Base-by-base conservation (phyloP, 257 asterid species). In the Paraleonurus japonicus region DNA sequence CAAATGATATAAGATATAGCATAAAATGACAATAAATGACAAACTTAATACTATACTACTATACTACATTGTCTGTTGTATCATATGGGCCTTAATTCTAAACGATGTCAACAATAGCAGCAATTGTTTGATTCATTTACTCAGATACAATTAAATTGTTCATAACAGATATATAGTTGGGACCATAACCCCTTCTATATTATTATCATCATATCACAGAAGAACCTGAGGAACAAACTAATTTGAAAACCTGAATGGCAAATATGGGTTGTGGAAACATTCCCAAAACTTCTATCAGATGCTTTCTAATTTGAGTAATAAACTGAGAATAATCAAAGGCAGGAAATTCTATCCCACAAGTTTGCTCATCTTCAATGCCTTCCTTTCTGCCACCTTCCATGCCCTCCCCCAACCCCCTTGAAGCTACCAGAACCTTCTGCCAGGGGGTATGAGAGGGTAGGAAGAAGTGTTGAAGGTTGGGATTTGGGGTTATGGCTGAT, bases 1-100 rank as follows among this genome's bases (percentile, higher is more conserved):
- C 24, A 19, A 57, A 68, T 11, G 28, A 62, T 55, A 73, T 75
- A 67, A 72, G 75, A 61, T 65, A 43, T 59, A 26, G 64, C 26
- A 20, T 39, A 61, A 70, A 26, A 3, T 3, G 39, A 45, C 4
- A 58, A 11, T 37, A 61, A 58, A 41, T 45, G 35, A 64, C 26
- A 63, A 71, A 7, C 33, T 17, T 23, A 30, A 57, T 59, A 30
- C 16, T 28, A 30, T 26, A 65, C 2, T 4, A 39, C 55, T 53
- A 32, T 58, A 35, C 39, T 5, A 11, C n/a, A 24, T 30, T 70
- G 54, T 12, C 10, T 11, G 35, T 4, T 22, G 9, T 17, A 28
- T 32, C 66, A 35, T 23, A 19, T 4, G 62, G 61, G 62, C 17
- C 61, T 71, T 23, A 51, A 35, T 4, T 41, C 12, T 20, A 37